phyloP scores from a whole-genome alignment of 2,329 filamentous ascomycete genomes.

The Colletotrichum sp. region DNA sequence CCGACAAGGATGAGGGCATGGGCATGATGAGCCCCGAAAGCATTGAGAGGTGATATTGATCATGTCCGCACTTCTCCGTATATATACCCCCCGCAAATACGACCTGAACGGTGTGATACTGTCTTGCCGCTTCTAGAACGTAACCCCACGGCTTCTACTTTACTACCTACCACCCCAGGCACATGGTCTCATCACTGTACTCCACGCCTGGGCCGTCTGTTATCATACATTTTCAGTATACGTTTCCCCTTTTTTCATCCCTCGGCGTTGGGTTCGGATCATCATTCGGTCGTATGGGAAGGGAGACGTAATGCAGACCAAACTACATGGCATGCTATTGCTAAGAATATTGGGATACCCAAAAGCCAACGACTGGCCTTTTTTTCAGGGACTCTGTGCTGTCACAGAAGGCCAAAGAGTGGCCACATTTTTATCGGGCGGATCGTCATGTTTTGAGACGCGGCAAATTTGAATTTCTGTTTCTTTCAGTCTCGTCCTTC shows the following conservation, averaged over 20 bases:
- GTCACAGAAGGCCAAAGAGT: neutral
- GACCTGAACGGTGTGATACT: neutral
- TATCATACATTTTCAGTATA: constrained; percentile 9
- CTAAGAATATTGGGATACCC: constrained; percentile 17
- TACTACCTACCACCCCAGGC: neutral
- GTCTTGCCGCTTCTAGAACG: neutral
- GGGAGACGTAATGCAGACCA: constrained; percentile 6
- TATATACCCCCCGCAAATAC: constrained; percentile 5
- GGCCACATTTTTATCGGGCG: neutral
- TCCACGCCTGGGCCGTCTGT: neutral
- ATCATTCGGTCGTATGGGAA: constrained; percentile 1
- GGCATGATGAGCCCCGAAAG: constrained; percentile 89
- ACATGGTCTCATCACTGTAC: neutral
- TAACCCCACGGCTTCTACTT: neutral
- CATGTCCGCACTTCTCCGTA: neutral
- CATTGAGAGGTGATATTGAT: constrained; percentile 49
- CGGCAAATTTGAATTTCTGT: neutral
- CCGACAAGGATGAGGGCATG: constrained; percentile 70
- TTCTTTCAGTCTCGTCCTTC: neutral
- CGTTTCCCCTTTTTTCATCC: constrained; percentile 4
- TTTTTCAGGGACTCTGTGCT: neutral
- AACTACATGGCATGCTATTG: constrained; percentile 1
- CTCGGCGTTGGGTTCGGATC: constrained; percentile 19
- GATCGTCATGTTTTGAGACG: neutral
- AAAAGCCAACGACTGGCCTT: constrained; percentile 16